Evolutionary conservation across 2,329 filamentous ascomycete species (phyloP), one percentile per base, ranked within the genome.

Genomic region (Curvularia lunata): DNA sequence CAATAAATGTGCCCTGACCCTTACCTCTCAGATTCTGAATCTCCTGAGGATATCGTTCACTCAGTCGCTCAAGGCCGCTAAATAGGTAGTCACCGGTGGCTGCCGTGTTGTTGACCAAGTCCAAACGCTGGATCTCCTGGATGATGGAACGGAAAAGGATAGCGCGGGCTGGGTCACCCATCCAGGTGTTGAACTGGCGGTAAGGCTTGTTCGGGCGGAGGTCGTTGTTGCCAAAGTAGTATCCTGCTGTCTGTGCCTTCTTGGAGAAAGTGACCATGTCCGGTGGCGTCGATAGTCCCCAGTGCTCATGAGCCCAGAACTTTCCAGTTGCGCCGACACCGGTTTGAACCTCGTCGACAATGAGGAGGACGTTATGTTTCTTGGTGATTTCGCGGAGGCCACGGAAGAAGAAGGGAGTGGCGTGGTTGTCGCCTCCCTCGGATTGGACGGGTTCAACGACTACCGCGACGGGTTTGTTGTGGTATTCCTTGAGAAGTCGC

Each of bases 281-380:
- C 0, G 92, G 92, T 8, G 92, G 91, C 34, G 87, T 81, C 48
- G 84, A 74, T 42, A 97, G 85, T 77, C 90, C 85, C 92, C 92
- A 97, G 87, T 97, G 93, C 71, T 97, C 92, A 82, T 97, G 93
- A 8, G 93, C 92, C 92, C 92, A 97, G 87, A 97, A 96, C 78
- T 91, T 92, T 69, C 92, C 92, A 0, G 92, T 97, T 38, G 93
- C 92, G 69, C 93, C 93, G 25, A 97, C 89, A 75, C 92, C 93
- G 6, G 92, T 97, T 81, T 97, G 92, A 10, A 97, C 92, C 80
- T 97, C 92, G 76, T 97, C 92, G 63, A 96, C 92, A 73, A 97
- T 97, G 77, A 97, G 83, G 56, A 96, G 86, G 28, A 96, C 85
- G 67, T 88, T 84, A 80, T 92, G 86, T 77, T 88, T 88, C 75